Conservation (phyloP, 495 filamentous ascomycete species). For the Podospora fimiseda region DNA sequence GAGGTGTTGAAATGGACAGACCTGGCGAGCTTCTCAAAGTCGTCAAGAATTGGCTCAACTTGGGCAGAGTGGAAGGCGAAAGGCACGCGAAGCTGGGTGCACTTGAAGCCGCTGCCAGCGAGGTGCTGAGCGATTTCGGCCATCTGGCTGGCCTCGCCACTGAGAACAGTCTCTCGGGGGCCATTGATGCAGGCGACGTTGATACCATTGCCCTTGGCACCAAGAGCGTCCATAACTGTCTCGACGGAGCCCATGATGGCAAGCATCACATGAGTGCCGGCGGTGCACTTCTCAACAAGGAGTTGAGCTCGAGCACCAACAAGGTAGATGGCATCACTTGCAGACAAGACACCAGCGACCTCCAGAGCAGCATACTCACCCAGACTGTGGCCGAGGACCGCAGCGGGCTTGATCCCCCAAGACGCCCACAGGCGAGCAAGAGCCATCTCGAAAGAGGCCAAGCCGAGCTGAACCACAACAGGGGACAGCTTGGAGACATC, state of each 20-base stretch:
- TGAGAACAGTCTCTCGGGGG: slow-evolving; percentile 54
- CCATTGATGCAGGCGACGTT: slow-evolving; percentile 60
- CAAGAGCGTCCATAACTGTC: slow-evolving; percentile 36
- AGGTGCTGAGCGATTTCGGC: slow-evolving; percentile 54
- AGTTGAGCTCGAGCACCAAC: slow-evolving; percentile 72
- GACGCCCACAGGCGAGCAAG: slow-evolving; percentile 73
- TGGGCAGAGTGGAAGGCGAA: slow-evolving; percentile 81
- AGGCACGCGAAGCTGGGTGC: slow-evolving; percentile 62
- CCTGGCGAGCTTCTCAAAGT: slow-evolving; percentile 54
- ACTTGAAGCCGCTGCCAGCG: slow-evolving; percentile 54
- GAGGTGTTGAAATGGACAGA: slow-evolving; percentile 55
- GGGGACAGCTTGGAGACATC: slow-evolving; percentile 59
- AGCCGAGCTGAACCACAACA: slow-evolving; percentile 69
- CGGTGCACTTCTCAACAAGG: slow-evolving; percentile 63
- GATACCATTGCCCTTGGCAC: slow-evolving; percentile 20
- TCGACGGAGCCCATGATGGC: slow-evolving; percentile 45
- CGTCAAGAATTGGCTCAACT: slow-evolving; percentile 66
- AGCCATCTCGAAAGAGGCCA: slow-evolving; percentile 78
- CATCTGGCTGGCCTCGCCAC: slow-evolving; percentile 48
- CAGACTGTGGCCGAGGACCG: slow-evolving; percentile 77
- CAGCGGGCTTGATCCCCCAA: slow-evolving; percentile 68
- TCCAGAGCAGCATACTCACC: slow-evolving; percentile 87
- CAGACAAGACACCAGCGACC: slow-evolving; percentile 71
- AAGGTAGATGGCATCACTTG: slow-evolving; percentile 72
- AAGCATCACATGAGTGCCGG: slow-evolving; percentile 66